Conservation (phyloP, 371 early-diverging fungal genomes). For the Actinomucor elegans region DNA sequence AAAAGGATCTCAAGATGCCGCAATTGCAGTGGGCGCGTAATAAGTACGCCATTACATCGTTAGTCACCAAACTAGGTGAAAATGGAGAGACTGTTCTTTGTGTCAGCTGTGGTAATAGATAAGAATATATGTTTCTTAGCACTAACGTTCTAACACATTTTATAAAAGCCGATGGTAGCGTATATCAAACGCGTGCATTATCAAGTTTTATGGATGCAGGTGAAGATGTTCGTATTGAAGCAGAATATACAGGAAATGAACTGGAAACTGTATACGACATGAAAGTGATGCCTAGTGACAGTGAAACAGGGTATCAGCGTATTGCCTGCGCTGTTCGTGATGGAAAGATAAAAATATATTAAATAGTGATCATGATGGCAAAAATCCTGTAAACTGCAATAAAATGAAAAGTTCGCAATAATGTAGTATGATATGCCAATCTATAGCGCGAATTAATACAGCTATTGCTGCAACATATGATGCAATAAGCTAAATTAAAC, state of each 20-base stretch:
- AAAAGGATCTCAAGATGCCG: slow-evolving; percentile 12
- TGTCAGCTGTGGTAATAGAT: slow-evolving; percentile 36
- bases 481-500: no score
- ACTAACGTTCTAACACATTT: no score
- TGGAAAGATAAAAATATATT: slow-evolving; percentile 39
- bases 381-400: no score
- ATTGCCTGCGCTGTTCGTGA: slow-evolving; percentile 34
- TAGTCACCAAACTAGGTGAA: slow-evolving; percentile 21
- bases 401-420: no score
- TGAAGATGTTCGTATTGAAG: slow-evolving; percentile 1
- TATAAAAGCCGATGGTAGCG: slow-evolving; percentile 39
- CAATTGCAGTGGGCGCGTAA: slow-evolving; percentile 29
- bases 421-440: no score
- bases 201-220: background rate
- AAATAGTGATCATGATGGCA: no score
- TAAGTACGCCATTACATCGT: slow-evolving; percentile 26
- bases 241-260: slow-evolving; percentile 44
- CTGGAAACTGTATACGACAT: slow-evolving; percentile 31
- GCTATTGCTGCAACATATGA: no score
- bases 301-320: slow-evolving; percentile 11
- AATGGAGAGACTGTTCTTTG: slow-evolving; percentile 29
- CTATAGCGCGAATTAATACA: no score
- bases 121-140: no score
- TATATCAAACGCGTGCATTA: slow-evolving; percentile 36
- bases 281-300: slow-evolving; percentile 13